phyloP scores from a whole-genome alignment of 1,284 basidiomycete species.

The Clitocybe nebularis region DNA sequence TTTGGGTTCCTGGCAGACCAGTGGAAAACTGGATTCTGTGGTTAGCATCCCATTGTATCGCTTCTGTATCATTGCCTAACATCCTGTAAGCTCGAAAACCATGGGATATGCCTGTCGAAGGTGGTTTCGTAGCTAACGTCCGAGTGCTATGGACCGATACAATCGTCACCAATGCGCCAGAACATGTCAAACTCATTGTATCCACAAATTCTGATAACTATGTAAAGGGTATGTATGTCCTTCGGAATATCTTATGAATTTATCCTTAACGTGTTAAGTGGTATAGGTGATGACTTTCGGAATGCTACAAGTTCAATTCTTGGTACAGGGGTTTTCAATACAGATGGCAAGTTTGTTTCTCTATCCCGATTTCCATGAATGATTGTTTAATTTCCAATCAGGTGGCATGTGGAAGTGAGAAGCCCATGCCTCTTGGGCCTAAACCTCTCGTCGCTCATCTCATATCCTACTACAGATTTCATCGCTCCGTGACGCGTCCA shows the following conservation, averaged over 20 bases:
- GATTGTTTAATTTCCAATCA: too few relatives aligned
- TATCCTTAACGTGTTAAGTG: too few relatives aligned
- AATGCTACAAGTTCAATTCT: conserved; percentile 26
- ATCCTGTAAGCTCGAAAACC: conserved; percentile 23
- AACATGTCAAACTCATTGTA: conserved; percentile 26
- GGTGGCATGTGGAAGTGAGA: conserved; percentile 36
- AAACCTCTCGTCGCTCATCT: too few relatives aligned
- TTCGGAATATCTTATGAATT: too few relatives aligned
- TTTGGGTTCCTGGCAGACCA: too few relatives aligned
- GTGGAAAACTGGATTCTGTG: too few relatives aligned
- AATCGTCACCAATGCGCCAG: conserved; percentile 28
- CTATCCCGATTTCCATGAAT: not conserved
- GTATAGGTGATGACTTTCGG: conserved; percentile 15
- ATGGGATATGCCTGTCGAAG: conserved; percentile 15
- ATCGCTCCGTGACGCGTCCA: conserved; percentile 48
- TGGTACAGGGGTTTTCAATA: conserved; percentile 27
- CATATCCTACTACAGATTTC: conserved; percentile 47
- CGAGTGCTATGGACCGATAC: conserved; percentile 23
- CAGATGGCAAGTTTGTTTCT: conserved; percentile 10
- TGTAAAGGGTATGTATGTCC: conserved; percentile 26
- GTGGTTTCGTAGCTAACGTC: conserved; percentile 16
- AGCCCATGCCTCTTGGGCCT: not conserved
- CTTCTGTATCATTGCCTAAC: too few relatives aligned
- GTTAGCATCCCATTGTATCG: too few relatives aligned
- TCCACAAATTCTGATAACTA: conserved; percentile 31